phyloP scores from a whole-genome alignment of 306 rosid genomes.

The Senna tora region DNA sequence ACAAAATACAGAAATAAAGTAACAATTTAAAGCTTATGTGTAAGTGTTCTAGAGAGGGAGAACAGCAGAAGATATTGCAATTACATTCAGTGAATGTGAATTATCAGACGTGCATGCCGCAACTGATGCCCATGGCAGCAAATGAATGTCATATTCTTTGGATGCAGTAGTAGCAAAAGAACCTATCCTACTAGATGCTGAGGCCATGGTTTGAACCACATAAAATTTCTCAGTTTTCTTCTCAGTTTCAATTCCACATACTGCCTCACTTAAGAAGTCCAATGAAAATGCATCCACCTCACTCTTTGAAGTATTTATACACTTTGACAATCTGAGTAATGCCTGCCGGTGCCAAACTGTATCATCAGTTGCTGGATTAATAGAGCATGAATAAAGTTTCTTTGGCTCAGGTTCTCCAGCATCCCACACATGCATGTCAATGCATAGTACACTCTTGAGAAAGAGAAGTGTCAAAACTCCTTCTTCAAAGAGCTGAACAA shows the following conservation, averaged over 20 bases:
- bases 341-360: slow-evolving; percentile 83
- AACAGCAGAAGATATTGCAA: slow-evolving; percentile 38
- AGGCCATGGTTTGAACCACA: slow-evolving; percentile 87
- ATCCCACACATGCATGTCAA: slow-evolving; percentile 89
- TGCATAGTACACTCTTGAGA: slow-evolving; percentile 71
- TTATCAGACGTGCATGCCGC: slow-evolving; percentile 85
- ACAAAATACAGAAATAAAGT: not conserved
- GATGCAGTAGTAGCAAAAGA: slow-evolving; percentile 84
- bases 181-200: slow-evolving; percentile 84
- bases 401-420: slow-evolving; percentile 64
- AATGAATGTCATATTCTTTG: slow-evolving; percentile 93
- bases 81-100: slow-evolving; percentile 68
- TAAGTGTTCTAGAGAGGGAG: not conserved
- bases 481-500: slow-evolving; percentile 82
- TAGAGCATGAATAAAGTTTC: slow-evolving; percentile 79
- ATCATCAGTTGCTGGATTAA: slow-evolving; percentile 61
- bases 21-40: slow-evolving; percentile 17
- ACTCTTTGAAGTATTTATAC: slow-evolving; percentile 47
- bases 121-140: slow-evolving; percentile 96
- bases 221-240: slow-evolving; percentile 74
- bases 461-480: slow-evolving; percentile 86
- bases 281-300: slow-evolving; percentile 75
- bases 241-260: slow-evolving; percentile 55
- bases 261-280: slow-evolving; percentile 68
- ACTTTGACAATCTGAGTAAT: slow-evolving; percentile 71